Evolutionary conservation across 257 asterid species (phyloP), one percentile per base, ranked within the genome.

Genomic region (Cruciata laevipes): DNA sequence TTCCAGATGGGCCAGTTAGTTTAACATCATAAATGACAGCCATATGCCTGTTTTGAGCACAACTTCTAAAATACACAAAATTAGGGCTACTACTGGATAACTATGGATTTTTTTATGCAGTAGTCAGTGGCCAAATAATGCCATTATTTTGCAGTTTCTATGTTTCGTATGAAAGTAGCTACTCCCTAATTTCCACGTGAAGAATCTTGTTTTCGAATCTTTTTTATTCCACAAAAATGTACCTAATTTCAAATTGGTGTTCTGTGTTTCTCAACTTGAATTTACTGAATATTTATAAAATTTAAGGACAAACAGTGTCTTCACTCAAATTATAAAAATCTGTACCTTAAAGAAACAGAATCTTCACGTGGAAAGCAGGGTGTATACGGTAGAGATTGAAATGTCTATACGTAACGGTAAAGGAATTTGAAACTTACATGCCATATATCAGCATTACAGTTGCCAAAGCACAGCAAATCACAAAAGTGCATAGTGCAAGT

Each of bases 371-470:
- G 21, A 11, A 12, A 42, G 51, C 17, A 17, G 55, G 55, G 55
- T 16, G 20, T 47, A 47, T 47, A 16, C 4, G 30, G 21, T 59
- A 32, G 30, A 40, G 25, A 27, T 65, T 17, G 24, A 64, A 32
- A 32, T 24, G 21, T 14, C 38, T n/a, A 14, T 61, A 20, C n/a
- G 49, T 47, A 65, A 18, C 37, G 35, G 33, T 23, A 75, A 73
- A 66, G 70, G 65, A 23, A 35, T 25, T 57, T 57, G 60, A 69
- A 76, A 63, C 97, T 82, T 90, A 93, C 99, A 65, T 83, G 74
- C 99, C 96, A 70, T 93, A 93, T 68, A 88, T 69, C 81, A 93
- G 84, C 96, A 93, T 88, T 71, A 88, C 81, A 67, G 89, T 68
- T 60, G 84, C 81, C 74, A 93, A 82, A 74, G 90, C 71, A 79